Percentiles rank a stretch among this genome's conserved stretches.
Conservation (phyloP, 106 monocot species). For the Cymbidium sinense region DNA sequence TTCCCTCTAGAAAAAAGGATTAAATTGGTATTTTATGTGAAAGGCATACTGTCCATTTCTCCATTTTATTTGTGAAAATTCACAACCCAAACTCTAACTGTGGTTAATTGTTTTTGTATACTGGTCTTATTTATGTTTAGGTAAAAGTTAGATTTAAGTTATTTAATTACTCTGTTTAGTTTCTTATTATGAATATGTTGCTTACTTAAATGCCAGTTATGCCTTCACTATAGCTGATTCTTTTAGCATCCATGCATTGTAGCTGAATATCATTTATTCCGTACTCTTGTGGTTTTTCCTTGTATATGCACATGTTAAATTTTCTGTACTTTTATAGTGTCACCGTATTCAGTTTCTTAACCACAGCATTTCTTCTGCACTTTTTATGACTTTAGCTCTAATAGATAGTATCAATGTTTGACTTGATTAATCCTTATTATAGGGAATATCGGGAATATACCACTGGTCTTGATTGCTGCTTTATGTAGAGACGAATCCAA, state of each 20-base stretch:
- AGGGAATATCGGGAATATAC: slow-evolving; percentile 79
- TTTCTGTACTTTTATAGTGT: background rate
- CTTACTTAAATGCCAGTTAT: no score
- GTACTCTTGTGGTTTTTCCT: background rate
- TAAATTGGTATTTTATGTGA: no score
- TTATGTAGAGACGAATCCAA: slow-evolving; percentile 61
- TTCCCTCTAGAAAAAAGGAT: no score
- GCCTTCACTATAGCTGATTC: background rate
- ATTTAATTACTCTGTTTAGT: no score
- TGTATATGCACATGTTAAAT: background rate
- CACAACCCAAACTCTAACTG: no score
- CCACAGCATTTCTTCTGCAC: background rate
- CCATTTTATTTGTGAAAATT: no score
- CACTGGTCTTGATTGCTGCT: slow-evolving; percentile 69
- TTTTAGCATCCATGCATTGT: background rate
- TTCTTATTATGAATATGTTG: no score
- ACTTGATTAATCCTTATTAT: slow-evolving; percentile 14
- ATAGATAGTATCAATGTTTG: background rate
- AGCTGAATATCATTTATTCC: background rate
- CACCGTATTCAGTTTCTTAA: background rate
- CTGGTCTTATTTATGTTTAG: background rate
- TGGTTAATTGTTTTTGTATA: no score
- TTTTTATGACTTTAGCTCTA: background rate
- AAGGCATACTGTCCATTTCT: no score
- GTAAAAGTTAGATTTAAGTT: no score